These are phyloP conservation scores for Apodospora peruviana DNA, from an alignment of 495 filamentous ascomycete genomes.

Conservation along the genomic window DNA sequence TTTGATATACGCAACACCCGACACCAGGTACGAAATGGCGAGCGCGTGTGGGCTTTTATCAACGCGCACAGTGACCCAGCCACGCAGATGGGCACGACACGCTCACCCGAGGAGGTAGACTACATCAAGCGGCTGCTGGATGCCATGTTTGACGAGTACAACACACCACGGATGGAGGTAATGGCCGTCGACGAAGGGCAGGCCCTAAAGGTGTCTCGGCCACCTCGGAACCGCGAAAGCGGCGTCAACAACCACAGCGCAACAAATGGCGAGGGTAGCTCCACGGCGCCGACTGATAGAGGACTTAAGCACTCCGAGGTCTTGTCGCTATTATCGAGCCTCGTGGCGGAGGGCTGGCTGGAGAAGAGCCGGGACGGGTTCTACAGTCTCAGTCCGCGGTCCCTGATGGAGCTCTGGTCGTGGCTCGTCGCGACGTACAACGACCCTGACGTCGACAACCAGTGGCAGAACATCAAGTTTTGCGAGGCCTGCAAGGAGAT, in stretches of 20 bases:
- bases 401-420: constrained; percentile 73
- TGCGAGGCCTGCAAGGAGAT: constrained; percentile 90
- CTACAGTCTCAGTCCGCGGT: constrained; percentile 69
- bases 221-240: constrained; percentile 35
- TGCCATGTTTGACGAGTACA: constrained; percentile 84
- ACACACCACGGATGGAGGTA: constrained; percentile 67
- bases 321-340: constrained; percentile 58
- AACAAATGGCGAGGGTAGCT: constrained; percentile 37
- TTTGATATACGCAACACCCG: constrained; percentile 72
- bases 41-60: constrained; percentile 68
- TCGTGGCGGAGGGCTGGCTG: constrained; percentile 82
- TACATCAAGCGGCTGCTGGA: constrained; percentile 87
- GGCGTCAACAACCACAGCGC: constrained; percentile 26
- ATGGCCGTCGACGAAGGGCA: constrained; percentile 75
- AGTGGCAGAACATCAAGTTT: constrained; percentile 70
- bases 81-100: constrained; percentile 81
- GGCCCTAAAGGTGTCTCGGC: constrained; percentile 59
- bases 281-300: constrained; percentile 21
- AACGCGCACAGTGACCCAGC: constrained; percentile 80
- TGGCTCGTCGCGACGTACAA: constrained; percentile 88
- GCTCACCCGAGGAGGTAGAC: constrained; percentile 77
- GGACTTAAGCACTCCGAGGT: constrained; percentile 72
- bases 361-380: constrained; percentile 63
- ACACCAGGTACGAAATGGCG: constrained; percentile 50
- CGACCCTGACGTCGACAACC: constrained; percentile 52